Evolutionary conservation across 2,329 filamentous ascomycete species (phyloP).

Genomic region (Penicillium crustosum): DNA sequence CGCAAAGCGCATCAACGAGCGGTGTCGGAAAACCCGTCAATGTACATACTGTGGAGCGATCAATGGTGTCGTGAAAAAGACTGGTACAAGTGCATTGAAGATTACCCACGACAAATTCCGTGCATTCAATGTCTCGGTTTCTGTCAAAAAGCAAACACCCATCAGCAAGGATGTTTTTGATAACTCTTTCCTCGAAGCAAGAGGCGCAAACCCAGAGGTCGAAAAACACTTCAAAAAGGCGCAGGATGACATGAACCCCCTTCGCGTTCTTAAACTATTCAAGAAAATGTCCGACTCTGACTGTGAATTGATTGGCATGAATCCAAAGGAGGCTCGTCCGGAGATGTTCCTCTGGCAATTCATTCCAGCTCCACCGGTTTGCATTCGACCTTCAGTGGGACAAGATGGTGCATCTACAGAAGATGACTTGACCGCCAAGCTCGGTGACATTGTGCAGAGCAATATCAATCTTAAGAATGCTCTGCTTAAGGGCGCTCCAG

Average conservation of each 20-base stretch:
- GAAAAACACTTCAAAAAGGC: conserved; percentile 91
- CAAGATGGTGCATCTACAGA: conserved; percentile 93
- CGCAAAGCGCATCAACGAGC: conserved; percentile 82
- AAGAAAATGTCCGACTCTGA: conserved; percentile 81
- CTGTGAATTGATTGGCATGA: conserved; percentile 86
- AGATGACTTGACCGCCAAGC: conserved; percentile 92
- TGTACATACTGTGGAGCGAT: conserved; percentile 79
- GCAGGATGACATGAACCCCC: conserved; percentile 88
- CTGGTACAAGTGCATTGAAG: conserved; percentile 78
- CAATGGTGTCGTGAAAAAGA: conserved; percentile 90
- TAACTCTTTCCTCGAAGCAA: conserved; percentile 77
- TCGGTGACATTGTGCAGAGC: conserved; percentile 94
- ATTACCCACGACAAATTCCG: conserved; percentile 91
- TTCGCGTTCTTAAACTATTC: conserved; percentile 87
- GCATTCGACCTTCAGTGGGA: conserved; percentile 87
- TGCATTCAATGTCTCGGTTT: conserved; percentile 82
- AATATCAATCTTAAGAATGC: conserved; percentile 84
- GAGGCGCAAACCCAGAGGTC: conserved; percentile 73
- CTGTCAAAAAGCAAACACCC: conserved; percentile 79
- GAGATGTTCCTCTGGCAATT: conserved; percentile 99
- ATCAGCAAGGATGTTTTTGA: conserved; percentile 82
- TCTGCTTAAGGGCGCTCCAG: conserved; percentile 75
- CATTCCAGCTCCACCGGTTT: conserved; percentile 88
- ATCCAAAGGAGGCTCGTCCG: conserved; percentile 80
- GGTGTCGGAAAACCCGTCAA: conserved; percentile 80